phyloP scores from a whole-genome alignment of 164 flowering plant species.

The Magnolia changhungtana region DNA sequence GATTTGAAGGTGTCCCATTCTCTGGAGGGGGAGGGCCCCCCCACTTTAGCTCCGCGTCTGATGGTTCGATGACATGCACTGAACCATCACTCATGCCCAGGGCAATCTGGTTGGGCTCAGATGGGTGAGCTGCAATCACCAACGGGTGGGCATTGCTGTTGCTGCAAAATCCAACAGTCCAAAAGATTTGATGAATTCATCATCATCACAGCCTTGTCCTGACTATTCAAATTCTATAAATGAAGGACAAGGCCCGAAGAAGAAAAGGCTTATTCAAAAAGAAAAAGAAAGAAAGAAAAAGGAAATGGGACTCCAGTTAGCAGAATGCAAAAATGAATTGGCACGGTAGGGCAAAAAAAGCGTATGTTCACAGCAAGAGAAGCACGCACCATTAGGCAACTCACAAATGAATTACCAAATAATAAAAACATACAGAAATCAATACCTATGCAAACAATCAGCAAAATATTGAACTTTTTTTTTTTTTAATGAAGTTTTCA shows the following conservation, averaged over 20 bases:
- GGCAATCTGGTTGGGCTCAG: constrained; percentile 65
- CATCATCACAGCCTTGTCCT: no score
- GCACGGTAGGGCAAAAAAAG: no score
- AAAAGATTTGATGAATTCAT: not conserved
- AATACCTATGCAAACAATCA: no score
- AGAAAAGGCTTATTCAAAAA: not conserved
- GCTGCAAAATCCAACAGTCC: constrained; percentile 21
- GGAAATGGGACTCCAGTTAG: no score
- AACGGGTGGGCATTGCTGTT: constrained; percentile 34
- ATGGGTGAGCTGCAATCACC: constrained; percentile 70
- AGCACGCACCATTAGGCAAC: no score
- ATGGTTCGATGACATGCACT: constrained; percentile 62
- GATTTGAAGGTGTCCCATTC: constrained; percentile 48
- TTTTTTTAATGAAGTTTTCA: no score
- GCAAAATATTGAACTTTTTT: no score
- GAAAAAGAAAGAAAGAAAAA: not conserved
- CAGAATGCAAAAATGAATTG: no score
- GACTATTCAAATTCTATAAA: no score
- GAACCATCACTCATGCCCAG: constrained; percentile 69
- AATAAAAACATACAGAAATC: no score
- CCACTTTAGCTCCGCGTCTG: constrained; percentile 57
- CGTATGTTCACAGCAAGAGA: no score
- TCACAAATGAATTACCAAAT: no score
- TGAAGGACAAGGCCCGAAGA: not conserved
- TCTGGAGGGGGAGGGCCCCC: constrained; percentile 50